phyloP scores from a whole-genome alignment of 2,329 filamentous ascomycete genomes.

The Alternaria atra region DNA sequence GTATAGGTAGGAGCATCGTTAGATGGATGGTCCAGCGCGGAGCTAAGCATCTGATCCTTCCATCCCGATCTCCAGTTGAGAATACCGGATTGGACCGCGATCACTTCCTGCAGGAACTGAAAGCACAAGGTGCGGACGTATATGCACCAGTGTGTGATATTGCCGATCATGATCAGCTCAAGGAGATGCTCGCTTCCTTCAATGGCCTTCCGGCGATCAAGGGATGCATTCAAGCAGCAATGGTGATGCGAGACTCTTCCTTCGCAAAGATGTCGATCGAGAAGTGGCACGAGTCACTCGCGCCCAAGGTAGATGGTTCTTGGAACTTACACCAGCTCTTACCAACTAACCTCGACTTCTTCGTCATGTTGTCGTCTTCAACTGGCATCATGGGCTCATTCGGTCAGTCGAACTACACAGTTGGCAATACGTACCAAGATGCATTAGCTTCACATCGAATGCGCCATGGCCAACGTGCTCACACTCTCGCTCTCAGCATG shows the following conservation, averaged over 20 bases:
- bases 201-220: constrained; percentile 28
- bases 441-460: constrained; percentile 33
- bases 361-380: constrained; percentile 33
- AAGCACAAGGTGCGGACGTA: constrained; percentile 16
- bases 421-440: constrained; percentile 38
- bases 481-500: constrained; percentile 29
- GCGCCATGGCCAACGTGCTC: constrained; percentile 20
- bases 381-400: constrained; percentile 31
- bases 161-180: constrained; percentile 12
- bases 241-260: constrained; percentile 29
- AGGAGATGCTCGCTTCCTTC: constrained; percentile 8
- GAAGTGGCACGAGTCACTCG: constrained; percentile 20
- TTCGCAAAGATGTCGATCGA: constrained; percentile 31
- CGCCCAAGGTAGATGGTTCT: constrained; percentile 46
- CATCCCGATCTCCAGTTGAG: constrained; percentile 21
- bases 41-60: constrained; percentile 30
- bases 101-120: constrained; percentile 18
- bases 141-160: constrained; percentile 30
- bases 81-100: constrained; percentile 11
- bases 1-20: constrained; percentile 33
- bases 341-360: constrained; percentile 32
- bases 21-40: constrained; percentile 31
- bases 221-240: constrained; percentile 37
- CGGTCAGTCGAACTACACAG: constrained; percentile 37
- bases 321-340: constrained; percentile 40